Conservation (phyloP, 2,329 filamentous ascomycete genomes). For the Trichoderma oligosporum region DNA sequence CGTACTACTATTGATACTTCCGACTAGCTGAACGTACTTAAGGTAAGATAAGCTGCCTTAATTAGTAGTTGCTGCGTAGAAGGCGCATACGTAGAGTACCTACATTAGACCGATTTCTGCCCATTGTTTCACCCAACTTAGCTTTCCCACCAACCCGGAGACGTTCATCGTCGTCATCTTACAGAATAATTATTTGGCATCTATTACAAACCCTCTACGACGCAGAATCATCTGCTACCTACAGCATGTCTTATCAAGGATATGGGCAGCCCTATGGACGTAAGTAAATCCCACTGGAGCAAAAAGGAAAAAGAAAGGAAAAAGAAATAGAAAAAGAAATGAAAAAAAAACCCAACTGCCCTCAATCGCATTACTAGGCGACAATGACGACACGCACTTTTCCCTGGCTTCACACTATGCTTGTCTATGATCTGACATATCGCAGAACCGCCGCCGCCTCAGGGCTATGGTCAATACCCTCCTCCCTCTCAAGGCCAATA, state of each 20-base stretch:
- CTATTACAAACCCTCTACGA: not conserved
- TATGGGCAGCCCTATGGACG: conserved; percentile 34
- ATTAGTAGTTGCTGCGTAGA: too few relatives aligned
- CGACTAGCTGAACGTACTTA: not conserved
- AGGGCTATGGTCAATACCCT: conserved; percentile 40
- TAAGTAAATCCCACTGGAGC: conserved; percentile 27
- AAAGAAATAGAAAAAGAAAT: too few relatives aligned
- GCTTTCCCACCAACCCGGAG: not conserved
- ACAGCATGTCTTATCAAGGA: conserved; percentile 36
- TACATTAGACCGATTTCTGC: conserved; percentile 6
- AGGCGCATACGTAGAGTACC: not conserved
- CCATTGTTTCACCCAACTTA: not conserved
- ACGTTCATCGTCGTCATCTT: not conserved
- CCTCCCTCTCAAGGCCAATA: conserved; percentile 36
- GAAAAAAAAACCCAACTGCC: too few relatives aligned
- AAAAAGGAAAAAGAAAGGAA: not conserved
- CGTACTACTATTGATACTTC: too few relatives aligned
- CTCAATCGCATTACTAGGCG: not conserved
- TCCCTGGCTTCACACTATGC: not conserved
- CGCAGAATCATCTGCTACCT: conserved; percentile 1
- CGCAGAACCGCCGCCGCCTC: conserved; percentile 34
- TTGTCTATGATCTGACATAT: conserved; percentile 21
- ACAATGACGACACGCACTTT: not conserved
- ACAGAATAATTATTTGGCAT: not conserved
- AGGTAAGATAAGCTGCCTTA: not conserved